phyloP scores from a whole-genome alignment of 2,329 filamentous ascomycete genomes.

The Lasiodiplodia sp. region DNA sequence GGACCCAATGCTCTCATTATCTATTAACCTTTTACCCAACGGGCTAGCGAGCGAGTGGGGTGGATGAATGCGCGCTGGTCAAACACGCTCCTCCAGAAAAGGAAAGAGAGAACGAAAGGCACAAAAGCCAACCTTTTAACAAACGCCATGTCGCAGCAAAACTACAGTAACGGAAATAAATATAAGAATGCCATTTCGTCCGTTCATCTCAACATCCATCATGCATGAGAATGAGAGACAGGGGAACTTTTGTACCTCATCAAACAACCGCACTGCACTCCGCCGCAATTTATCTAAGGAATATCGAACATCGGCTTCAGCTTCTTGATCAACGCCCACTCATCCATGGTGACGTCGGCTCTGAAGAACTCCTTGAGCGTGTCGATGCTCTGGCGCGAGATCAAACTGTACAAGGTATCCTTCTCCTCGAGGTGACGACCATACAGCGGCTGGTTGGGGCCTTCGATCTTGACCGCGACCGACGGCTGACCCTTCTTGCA shows the following conservation, averaged over 20 bases:
- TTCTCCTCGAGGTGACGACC: slow-evolving; percentile 94
- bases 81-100: not conserved
- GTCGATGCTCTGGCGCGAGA: slow-evolving; percentile 89
- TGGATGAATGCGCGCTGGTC: not conserved
- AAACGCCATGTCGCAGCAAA: slow-evolving; percentile 11
- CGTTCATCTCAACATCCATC: not conserved
- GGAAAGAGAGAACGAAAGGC: not conserved
- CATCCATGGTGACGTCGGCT: slow-evolving; percentile 84
- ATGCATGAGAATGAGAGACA: not conserved
- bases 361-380: slow-evolving; percentile 96
- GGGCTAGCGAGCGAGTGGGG: not conserved
- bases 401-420: slow-evolving; percentile 85
- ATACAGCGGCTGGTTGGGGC: slow-evolving; percentile 88
- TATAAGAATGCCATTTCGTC: not conserved
- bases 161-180: slow-evolving; percentile 11
- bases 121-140: slow-evolving; percentile 17
- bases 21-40: not conserved
- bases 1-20: not conserved
- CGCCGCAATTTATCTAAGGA: slow-evolving; percentile 52
- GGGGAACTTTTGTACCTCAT: slow-evolving; percentile 1
- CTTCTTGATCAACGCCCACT: slow-evolving; percentile 95
- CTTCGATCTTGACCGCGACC: slow-evolving; percentile 97
- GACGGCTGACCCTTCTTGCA: slow-evolving; percentile 98
- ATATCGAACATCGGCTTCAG: slow-evolving; percentile 95
- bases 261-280: not conserved